A percentile compares a stretch with the other conserved stretches of the same genome.
Evolutionary conservation across 2,329 filamentous ascomycete species (phyloP).

Genomic region (Magnaporthiopsis rhizophila): DNA sequence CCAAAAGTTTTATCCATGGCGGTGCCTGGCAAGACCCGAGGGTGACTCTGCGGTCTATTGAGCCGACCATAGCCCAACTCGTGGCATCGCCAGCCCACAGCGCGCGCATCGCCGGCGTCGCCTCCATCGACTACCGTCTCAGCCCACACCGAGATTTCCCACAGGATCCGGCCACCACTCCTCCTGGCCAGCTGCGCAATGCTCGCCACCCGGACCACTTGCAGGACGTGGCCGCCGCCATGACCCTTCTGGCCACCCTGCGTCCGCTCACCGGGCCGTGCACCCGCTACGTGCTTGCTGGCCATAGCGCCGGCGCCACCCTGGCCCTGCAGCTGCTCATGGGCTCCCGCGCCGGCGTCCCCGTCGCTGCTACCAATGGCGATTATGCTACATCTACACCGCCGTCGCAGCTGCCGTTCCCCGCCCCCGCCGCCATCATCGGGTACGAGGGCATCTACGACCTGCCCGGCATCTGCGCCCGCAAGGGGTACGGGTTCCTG

Average conservation of each 20-base stretch:
- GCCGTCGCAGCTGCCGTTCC: slow-evolving; percentile 1
- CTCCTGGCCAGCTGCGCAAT: slow-evolving; percentile 25
- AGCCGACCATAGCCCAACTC: slow-evolving; percentile 22
- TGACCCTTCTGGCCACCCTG: slow-evolving; percentile 41
- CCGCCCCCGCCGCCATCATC: slow-evolving; percentile 44
- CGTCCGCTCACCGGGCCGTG: slow-evolving; percentile 8
- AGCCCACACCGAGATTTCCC: slow-evolving; percentile 42
- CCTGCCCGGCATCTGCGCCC: slow-evolving; percentile 42
- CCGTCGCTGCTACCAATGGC: background rate
- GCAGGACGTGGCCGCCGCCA: slow-evolving; percentile 42
- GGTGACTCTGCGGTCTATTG: slow-evolving; percentile 36
- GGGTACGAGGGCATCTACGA: slow-evolving; percentile 62
- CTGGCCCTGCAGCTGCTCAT: slow-evolving; percentile 54
- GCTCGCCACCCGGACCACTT: slow-evolving; percentile 55
- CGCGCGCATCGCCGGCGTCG: slow-evolving; percentile 47
- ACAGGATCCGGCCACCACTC: slow-evolving; percentile 30
- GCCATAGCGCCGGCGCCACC: slow-evolving; percentile 57
- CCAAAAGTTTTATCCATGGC: slow-evolving; percentile 44
- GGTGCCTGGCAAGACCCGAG: slow-evolving; percentile 56
- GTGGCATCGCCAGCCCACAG: slow-evolving; percentile 8
- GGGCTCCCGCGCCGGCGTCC: slow-evolving; percentile 21
- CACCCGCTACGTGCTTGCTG: slow-evolving; percentile 43
- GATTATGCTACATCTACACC: background rate
- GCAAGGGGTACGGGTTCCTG: slow-evolving; percentile 48
- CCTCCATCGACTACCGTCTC: slow-evolving; percentile 58